Evolutionary conservation across 1,284 basidiomycete species (phyloP).

Genomic region (Gomphus sp.): DNA sequence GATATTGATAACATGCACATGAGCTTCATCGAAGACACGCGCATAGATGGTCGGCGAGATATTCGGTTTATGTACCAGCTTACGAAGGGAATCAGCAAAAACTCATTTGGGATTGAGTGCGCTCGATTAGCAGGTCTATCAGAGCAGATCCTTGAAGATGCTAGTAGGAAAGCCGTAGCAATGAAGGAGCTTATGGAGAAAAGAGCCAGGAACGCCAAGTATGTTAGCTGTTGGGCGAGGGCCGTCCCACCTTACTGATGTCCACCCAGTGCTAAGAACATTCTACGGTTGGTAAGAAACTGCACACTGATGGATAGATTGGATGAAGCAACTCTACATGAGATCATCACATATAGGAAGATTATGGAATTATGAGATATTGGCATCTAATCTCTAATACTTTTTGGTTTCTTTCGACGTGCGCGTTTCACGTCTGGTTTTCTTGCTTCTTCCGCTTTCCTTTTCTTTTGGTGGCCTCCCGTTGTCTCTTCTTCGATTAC

Average conservation of each 20-base stretch:
- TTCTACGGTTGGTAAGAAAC: background rate
- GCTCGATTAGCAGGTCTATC: constrained; percentile 78
- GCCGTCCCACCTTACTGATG: background rate
- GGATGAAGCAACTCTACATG: background rate
- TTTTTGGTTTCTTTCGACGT: constrained; percentile 49
- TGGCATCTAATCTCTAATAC: constrained; percentile 19
- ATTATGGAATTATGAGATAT: constrained; percentile 3
- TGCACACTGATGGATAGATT: background rate
- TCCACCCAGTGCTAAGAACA: background rate
- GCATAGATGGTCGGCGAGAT: constrained; percentile 61
- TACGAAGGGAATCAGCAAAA: constrained; percentile 61
- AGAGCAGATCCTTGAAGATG: constrained; percentile 52
- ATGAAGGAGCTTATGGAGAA: constrained; percentile 31
- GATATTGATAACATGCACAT: constrained; percentile 78
- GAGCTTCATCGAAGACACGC: constrained; percentile 62
- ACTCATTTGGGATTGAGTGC: constrained; percentile 87
- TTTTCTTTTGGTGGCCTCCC: constrained; percentile 15
- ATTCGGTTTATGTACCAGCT: constrained; percentile 84
- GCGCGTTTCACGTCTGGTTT: constrained; percentile 26
- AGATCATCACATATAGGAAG: background rate
- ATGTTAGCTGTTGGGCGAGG: background rate
- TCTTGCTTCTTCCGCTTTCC: constrained; percentile 21
- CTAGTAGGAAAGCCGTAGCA: constrained; percentile 44
- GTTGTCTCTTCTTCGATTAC: background rate
- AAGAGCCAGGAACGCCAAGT: background rate